Evolutionary conservation across 257 asterid species (phyloP).

Genomic region (Thymus mandschuricus): DNA sequence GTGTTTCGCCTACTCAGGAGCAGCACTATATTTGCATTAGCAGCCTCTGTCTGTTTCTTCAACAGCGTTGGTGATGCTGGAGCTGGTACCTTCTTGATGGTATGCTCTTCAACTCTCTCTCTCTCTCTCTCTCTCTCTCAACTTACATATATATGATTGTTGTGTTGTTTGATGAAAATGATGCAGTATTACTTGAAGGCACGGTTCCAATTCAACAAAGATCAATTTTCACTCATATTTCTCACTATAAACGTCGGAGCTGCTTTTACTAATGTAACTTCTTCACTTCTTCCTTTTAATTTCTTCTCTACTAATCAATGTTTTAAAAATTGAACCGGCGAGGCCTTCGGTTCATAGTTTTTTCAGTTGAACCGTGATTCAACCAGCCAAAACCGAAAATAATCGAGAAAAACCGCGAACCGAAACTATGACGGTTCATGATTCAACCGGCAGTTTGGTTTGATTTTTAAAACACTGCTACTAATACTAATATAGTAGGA

Average conservation of each 20-base stretch:
- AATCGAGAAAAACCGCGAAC: too few species aligned
- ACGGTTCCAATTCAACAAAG: slow-evolving; percentile 36
- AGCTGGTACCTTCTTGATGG: slow-evolving; percentile 21
- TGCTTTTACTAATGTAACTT: slow-evolving; percentile 25
- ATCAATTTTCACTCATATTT: slow-evolving; percentile 28
- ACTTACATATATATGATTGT: too few species aligned
- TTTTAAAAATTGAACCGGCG: too few species aligned
- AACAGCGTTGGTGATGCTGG: slow-evolving; percentile 33
- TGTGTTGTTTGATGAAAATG: background rate
- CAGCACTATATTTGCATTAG: slow-evolving; percentile 27
- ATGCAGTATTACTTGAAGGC: slow-evolving; percentile 42
- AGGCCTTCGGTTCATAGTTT: too few species aligned
- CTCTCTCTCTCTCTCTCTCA: background rate
- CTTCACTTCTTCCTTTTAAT: background rate
- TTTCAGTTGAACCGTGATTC: too few species aligned
- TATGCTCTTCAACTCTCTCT: background rate
- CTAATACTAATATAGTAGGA: too few species aligned
- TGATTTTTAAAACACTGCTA: too few species aligned
- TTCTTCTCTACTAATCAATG: too few species aligned
- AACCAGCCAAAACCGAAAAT: too few species aligned
- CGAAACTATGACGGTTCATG: too few species aligned
- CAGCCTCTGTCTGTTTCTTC: slow-evolving; percentile 31
- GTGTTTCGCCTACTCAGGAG: slow-evolving; percentile 23
- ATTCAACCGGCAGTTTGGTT: too few species aligned
- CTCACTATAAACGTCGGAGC: slow-evolving; percentile 28